Evolutionary conservation across 176 grass and related monocot species (phyloP), one percentile per base, ranked within the genome.

Genomic region (Carex pumila): DNA sequence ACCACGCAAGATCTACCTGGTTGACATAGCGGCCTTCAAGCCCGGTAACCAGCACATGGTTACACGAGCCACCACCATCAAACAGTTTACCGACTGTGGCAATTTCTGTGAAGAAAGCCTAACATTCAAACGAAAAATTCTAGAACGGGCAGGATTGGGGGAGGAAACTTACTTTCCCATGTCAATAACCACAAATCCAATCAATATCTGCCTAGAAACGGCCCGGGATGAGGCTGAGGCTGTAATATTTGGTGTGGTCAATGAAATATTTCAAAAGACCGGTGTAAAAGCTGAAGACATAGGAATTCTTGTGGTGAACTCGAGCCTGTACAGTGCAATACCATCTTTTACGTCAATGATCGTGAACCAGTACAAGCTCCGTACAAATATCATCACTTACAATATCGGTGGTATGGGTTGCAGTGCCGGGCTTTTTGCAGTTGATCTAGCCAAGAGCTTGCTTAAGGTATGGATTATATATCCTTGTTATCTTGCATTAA

Each of bases 381-480:
- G 92, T 0, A 56, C 77, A 13, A 88, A 91, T 75, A 18, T 94
- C 15, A 82, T 93, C 37, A 83, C 56, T 50, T 94, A 98, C 78
- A 99, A 92, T 87, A 88, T 99, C 25, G 94, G 90, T n/a, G 96
- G 96, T 18, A 99, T 99, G 96, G 96, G 96, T 0, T 99, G 96
- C 84, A 99, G 96, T 86, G 93, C 96, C 3, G 96, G 96, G 15
- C 79, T 99, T 79, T 95, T 99, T 68, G 79, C 96, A 65, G 89
- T 98, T 37, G 95, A 98, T 65, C 89, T 98, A 56, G 91, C 92
- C 67, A 94, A 93, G 84, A 87, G 85, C 7, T 87, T 98, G 70
- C 95, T 98, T 30, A 92, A 98, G 95, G 94, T 97, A 93, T 72
- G 9, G 4, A 52, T 54, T 45, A 45, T 45, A 61, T 85, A 69